Evolutionary conservation across 2,329 filamentous ascomycete genomes (phyloP), one percentile per base, ranked within the genome.

Genomic region (Leptographium flavum): DNA sequence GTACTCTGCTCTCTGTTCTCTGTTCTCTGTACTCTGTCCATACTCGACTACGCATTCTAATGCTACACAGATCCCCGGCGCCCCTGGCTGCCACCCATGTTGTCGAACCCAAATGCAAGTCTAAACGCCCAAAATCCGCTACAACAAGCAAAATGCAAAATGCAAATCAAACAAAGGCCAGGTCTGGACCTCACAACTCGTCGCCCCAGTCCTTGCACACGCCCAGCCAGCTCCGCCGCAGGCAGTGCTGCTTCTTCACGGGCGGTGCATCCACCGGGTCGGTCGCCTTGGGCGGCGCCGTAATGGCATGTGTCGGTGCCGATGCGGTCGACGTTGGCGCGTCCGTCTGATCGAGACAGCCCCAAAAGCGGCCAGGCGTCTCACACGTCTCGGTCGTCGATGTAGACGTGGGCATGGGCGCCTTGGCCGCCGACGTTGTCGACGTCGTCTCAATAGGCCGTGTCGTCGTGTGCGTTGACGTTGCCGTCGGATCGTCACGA

Each of bases 141-240:
- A n/a, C n/a, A 15, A 39, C 22, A 38, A 15, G 3, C 17, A 42
- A 43, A 19, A 32, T n/a, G n/a, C 13, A 40, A 35, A 40, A 40
- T 27, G 3, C 10, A n/a, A 37, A 36, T 17, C 3, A 42, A 35
- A 30, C n/a, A 17, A 17, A 27, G 10, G 5, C 4, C 15, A 13
- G 32, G 15, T 35, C 22, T 22, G 21, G 28, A 32, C 17, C 19
- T n/a, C 51, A 56, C 9, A 54, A 52, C 21, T 52, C 46, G 6
- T 54, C 55, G 27, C 55, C 55, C 61, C 63, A 63, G 31, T 64
- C 58, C 43, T 62, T 63, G 48, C 68, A 70, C 25, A 58, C 46
- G 3, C 66, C 65, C 21, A 69, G 49, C 65, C 66, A 69, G 48
- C 54, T 63, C 41, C 63, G 59, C 14, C 49, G 54, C 8, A 58